Evolutionary conservation across 164 flowering plant species (phyloP).

Genomic region (Aristolochia fimbriata): DNA sequence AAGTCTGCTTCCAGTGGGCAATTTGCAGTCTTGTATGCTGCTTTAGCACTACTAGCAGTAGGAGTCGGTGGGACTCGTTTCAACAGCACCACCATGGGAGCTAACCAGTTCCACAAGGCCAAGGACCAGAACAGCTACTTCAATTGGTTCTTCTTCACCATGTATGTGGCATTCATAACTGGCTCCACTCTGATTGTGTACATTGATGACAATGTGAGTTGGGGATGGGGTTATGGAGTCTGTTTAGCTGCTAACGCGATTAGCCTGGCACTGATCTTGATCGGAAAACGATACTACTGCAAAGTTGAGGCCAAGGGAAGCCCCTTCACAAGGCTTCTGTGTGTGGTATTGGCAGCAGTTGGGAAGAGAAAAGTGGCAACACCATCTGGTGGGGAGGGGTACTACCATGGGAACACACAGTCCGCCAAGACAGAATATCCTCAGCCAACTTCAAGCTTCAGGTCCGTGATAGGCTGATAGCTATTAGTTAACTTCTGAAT

Average conservation of each 20-base stretch:
- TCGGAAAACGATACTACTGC: conserved; percentile 19
- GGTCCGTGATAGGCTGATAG: conserved; percentile 5
- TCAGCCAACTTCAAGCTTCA: conserved; percentile 9
- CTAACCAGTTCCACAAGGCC: conserved; percentile 27
- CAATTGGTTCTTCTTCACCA: conserved; percentile 37
- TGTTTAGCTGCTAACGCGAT: conserved; percentile 13
- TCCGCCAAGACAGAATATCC: neutral
- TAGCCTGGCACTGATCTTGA: conserved; percentile 22
- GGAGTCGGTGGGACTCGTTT: conserved; percentile 38
- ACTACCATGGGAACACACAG: conserved; percentile 7
- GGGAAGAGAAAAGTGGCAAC: conserved; percentile 18
- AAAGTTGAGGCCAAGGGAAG: conserved; percentile 27
- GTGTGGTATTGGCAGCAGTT: conserved; percentile 28
- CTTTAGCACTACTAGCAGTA: conserved; percentile 14
- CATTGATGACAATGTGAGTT: conserved; percentile 37
- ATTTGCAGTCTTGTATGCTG: conserved; percentile 16
- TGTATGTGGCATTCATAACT: conserved; percentile 7
- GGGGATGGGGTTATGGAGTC: conserved; percentile 36
- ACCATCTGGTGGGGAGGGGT: conserved; percentile 7
- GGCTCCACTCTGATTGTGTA: conserved; percentile 29
- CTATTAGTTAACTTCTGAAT: too few relatives aligned
- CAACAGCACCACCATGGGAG: conserved; percentile 34
- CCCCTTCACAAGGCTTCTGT: conserved; percentile 29
- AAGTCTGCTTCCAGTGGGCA: conserved; percentile 16
- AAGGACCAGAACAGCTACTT: conserved; percentile 31